phyloP scores from a whole-genome alignment of 2,329 filamentous ascomycete species.

The Diaporthe sp. region DNA sequence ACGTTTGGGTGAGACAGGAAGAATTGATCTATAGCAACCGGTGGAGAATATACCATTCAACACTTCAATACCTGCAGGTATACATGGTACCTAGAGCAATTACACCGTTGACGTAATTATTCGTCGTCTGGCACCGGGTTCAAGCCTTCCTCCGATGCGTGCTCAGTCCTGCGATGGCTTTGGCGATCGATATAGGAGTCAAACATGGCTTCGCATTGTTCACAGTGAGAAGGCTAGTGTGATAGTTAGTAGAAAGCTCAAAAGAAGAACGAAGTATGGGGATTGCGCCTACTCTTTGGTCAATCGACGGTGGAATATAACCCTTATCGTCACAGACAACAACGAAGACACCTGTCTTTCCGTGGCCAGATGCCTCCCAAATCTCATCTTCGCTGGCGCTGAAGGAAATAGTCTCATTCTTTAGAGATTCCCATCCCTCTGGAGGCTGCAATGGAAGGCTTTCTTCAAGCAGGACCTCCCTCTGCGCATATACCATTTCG shows the following conservation, averaged over 20 bases:
- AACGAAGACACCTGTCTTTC: background rate
- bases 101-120: background rate
- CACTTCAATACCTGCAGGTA: background rate
- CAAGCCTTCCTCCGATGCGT: background rate
- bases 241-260: background rate
- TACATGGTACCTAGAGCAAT: background rate
- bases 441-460: background rate
- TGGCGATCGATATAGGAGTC: background rate
- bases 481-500: background rate
- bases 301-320: background rate
- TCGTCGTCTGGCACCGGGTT: background rate
- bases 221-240: background rate
- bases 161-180: background rate
- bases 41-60: background rate
- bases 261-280: background rate
- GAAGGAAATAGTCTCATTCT: background rate
- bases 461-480: background rate
- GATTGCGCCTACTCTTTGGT: background rate
- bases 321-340: background rate
- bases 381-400: background rate
- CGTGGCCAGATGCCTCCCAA: background rate
- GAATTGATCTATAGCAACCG: no score
- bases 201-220: background rate
- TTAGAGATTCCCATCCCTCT: background rate
- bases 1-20: no score